Percentiles rank a stretch among this genome's conserved stretches.
phyloP scores from a whole-genome alignment of 352 stramenopile genomes.

The Pythium biforme region DNA sequence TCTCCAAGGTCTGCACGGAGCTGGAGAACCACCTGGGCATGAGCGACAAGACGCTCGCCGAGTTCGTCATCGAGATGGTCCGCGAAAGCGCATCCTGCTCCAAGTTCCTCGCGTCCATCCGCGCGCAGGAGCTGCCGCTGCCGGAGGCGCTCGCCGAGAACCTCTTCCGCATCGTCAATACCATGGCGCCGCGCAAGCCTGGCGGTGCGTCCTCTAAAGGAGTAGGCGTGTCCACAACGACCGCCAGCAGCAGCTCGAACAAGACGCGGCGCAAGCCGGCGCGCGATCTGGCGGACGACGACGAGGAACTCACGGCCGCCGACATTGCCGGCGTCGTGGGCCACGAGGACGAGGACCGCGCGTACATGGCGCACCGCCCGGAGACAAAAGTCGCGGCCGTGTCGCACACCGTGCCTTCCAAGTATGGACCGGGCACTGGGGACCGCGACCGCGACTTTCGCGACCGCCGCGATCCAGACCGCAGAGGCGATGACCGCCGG shows the following conservation, averaged over 20 bases:
- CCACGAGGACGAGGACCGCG: slow-evolving; percentile 18
- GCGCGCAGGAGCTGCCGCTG: slow-evolving; percentile 62
- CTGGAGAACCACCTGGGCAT: slow-evolving; percentile 93
- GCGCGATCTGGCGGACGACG: slow-evolving; percentile 50
- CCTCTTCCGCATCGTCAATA: slow-evolving; percentile 78
- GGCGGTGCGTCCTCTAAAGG: not conserved
- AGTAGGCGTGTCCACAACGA: no score
- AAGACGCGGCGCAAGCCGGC: slow-evolving; percentile 8
- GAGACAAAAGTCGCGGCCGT: slow-evolving; percentile 2
- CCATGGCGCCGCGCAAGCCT: slow-evolving; percentile 63
- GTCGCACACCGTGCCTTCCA: not conserved
- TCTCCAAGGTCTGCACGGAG: slow-evolving; percentile 88
- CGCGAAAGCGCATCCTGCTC: slow-evolving; percentile 65
- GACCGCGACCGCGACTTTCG: slow-evolving; percentile 7
- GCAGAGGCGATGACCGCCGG: not conserved
- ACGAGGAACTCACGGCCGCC: slow-evolving; percentile 61
- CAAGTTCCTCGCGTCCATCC: slow-evolving; percentile 58
- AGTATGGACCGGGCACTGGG: slow-evolving; percentile 10
- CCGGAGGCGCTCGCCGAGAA: slow-evolving; percentile 66
- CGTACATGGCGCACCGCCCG: slow-evolving; percentile 15
- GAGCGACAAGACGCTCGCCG: slow-evolving; percentile 95
- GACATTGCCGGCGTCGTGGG: slow-evolving; percentile 54
- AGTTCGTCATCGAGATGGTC: slow-evolving; percentile 94
- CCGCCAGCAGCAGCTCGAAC: not conserved
- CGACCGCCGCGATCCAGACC: not conserved